Conservation (phyloP, 495 filamentous ascomycete genomes). For the Bathelium albidoporum region DNA sequence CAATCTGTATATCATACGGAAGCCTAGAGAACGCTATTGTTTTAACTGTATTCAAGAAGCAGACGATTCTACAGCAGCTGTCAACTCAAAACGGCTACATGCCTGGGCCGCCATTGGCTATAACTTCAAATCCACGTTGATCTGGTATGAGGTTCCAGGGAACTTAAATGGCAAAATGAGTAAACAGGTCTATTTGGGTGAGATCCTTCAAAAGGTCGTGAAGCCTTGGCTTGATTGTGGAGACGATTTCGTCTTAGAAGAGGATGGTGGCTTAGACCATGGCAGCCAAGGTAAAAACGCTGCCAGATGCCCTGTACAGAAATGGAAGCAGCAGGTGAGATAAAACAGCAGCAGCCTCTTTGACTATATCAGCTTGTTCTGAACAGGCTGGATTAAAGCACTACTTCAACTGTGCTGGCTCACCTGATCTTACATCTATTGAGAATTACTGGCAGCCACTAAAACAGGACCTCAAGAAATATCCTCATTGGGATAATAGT, state of each 20-base stretch:
- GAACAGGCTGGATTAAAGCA: no score
- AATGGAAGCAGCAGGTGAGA: constrained; percentile 4
- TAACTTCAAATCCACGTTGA: constrained; percentile 10
- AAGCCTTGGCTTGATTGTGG: constrained; percentile 7
- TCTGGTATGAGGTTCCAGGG: constrained; percentile 10
- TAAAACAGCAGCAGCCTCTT: no score
- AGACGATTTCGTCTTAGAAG: constrained; percentile 11
- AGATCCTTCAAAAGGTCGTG: constrained; percentile 12
- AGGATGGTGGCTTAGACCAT: constrained; percentile 10
- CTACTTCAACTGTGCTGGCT: background rate
- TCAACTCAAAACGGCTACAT: constrained; percentile 7
- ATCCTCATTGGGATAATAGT: background rate
- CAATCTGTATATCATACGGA: background rate
- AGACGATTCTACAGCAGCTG: background rate
- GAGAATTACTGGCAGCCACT: background rate
- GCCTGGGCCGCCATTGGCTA: constrained; percentile 7
- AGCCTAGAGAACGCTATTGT: constrained; percentile 5
- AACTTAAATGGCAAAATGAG: constrained; percentile 16
- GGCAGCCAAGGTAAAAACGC: constrained; percentile 5
- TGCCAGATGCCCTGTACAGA: background rate
- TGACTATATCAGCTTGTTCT: no score
- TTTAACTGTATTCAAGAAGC: constrained; percentile 9
- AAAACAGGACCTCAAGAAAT: background rate
- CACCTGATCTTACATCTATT: background rate
- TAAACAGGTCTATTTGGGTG: constrained; percentile 3